Base-by-base conservation (phyloP, 2,329 filamentous ascomycete species). In the Claviceps sp. region DNA sequence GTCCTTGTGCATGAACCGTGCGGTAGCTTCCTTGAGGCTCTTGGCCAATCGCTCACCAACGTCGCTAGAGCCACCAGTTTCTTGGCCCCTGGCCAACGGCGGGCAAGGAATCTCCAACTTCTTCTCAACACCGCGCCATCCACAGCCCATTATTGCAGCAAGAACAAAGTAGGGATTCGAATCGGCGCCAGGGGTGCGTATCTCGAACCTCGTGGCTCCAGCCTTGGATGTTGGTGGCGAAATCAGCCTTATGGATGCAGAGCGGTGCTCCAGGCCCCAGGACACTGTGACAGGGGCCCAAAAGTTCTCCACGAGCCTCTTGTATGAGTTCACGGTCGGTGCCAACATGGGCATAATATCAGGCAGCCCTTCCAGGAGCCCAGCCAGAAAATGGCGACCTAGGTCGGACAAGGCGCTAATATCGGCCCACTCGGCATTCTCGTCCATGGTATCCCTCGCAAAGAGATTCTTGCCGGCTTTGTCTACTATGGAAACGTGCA, bases 241-340 rank as follows among this genome's bases (percentile, higher is more conserved):
- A 58, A 98, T 96, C 37, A 98, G 70, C 18, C 93, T 81, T 58
- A 98, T 85, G 0, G 87, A 94, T 0, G 93, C 91, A 5, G 89
- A 90, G 55, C 93, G 87, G 66, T 98, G 91, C 69, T 97, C 93
- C 5, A 96, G 72, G 1, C 93, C 93, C 93, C 93, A 98, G 0
- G 88, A 95, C 0, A 97, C 93, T 0, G 91, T 96, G 5, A 98
- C 93, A 0, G 93, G 93, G 0, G 93, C 93, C 93, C 93, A 98
- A 70, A 96, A 97, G 71, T 97, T 97, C 73, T 98, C 93, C 2
- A 98, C 93, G 0, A 98, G 78, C 3, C 93, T 84, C 72, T 98
- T 98, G 76, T 98, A 98, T 55, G 88, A 95, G 76, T 98, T 98
- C 63, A 98, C 80, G 1, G 88, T 98, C 0, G 93, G 93, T 1